These are phyloP conservation scores for Citrus trifoliata DNA, from an alignment of 345 rosid genomes.

Conservation along the genomic window DNA sequence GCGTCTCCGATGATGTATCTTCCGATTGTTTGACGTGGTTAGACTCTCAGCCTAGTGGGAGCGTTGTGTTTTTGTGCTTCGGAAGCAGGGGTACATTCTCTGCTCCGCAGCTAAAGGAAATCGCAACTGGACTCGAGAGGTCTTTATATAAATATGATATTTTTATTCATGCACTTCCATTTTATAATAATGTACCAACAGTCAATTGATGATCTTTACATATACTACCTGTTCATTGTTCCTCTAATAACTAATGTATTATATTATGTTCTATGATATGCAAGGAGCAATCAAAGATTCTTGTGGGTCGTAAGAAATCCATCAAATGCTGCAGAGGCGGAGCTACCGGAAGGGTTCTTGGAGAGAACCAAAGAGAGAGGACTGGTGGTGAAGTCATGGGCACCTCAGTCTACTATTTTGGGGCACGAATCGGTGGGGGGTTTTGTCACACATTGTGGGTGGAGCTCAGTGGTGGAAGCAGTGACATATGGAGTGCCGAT, in stretches of 20 bases:
- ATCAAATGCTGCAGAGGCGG: not conserved
- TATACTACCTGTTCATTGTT: too few species aligned
- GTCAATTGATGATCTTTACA: too few species aligned
- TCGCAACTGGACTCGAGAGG: slow-evolving; percentile 20
- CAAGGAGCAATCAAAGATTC: slow-evolving; percentile 17
- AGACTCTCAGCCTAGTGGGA: slow-evolving; percentile 23
- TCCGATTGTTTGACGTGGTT: slow-evolving; percentile 15
- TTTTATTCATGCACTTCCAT: not conserved
- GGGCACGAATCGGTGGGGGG: slow-evolving; percentile 24
- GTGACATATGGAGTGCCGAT: slow-evolving; percentile 30
- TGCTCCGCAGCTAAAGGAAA: slow-evolving; percentile 12
- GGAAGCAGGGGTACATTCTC: slow-evolving; percentile 16
- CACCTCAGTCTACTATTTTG: slow-evolving; percentile 20
- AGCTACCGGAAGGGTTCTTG: slow-evolving; percentile 31
- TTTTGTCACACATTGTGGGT: slow-evolving; percentile 32
- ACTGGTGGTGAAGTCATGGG: slow-evolving; percentile 27
- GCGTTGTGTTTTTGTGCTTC: slow-evolving; percentile 27
- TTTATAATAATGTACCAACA: too few species aligned
- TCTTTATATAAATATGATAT: not conserved
- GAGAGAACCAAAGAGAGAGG: slow-evolving; percentile 25
- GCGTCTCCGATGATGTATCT: not conserved
- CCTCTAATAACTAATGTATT: too few species aligned
- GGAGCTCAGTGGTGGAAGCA: slow-evolving; percentile 36
- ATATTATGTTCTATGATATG: too few species aligned
- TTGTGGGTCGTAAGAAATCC: slow-evolving; percentile 23